Conservation (phyloP, 2,329 filamentous ascomycete genomes). For the Ophiostoma australiae region DNA sequence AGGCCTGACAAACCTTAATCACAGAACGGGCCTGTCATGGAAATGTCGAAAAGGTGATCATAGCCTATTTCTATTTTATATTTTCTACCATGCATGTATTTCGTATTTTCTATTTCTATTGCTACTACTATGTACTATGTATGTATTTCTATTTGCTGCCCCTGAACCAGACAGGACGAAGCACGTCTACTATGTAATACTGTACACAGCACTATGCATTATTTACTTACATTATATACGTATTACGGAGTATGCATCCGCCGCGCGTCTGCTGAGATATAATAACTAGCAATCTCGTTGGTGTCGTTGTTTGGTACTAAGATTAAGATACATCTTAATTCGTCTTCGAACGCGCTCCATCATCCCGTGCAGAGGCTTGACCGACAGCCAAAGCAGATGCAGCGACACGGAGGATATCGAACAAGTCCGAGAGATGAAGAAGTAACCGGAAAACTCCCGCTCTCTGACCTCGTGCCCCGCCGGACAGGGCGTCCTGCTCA, state of each 20-base stretch:
- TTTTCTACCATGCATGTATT: no score
- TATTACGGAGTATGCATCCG: no score
- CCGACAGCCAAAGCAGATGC: not conserved
- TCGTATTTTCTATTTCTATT: not conserved
- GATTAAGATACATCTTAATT: not conserved
- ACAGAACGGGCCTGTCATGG: not conserved
- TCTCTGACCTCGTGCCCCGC: slow-evolving; percentile 5
- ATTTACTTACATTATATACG: no score
- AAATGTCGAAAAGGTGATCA: slow-evolving; percentile 8
- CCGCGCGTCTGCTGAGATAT: not conserved
- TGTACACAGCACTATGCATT: not conserved
- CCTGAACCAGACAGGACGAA: not conserved
- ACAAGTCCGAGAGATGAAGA: not conserved
- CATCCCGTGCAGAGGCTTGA: not conserved
- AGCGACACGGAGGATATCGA: not conserved
- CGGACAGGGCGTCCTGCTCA: not conserved
- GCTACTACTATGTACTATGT: no score
- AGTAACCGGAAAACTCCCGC: not conserved
- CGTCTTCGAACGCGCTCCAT: not conserved
- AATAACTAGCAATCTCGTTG: not conserved
- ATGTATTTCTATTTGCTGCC: not conserved
- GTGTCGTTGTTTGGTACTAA: not conserved
- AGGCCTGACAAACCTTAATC: slow-evolving; percentile 7
- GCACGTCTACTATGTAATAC: no score
- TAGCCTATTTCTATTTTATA: not conserved